A percentile compares a stretch with the other conserved stretches of the same genome.
Evolutionary conservation across 371 early-diverging fungal species (phyloP).

Genomic region (Mucor plumbeus): DNA sequence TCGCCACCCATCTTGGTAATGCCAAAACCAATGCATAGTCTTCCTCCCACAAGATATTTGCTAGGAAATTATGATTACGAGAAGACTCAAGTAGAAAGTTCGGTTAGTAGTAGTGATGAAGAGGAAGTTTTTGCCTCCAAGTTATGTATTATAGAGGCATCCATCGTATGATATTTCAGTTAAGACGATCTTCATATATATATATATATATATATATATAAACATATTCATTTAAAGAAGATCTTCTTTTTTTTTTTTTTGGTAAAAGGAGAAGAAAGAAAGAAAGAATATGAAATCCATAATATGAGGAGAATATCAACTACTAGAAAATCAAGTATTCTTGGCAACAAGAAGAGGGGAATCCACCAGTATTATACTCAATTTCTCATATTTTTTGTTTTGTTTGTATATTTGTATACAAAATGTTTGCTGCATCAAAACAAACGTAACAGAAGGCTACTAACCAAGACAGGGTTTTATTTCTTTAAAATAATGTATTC

Average conservation of each 20-base stretch:
- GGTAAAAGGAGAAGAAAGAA: background rate
- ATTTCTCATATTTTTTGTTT: background rate
- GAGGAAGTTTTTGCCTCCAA: background rate
- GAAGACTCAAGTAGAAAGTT: conserved; percentile 27
- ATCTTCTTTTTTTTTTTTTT: background rate
- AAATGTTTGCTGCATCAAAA: conserved; percentile 2
- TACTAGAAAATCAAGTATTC: conserved; percentile 1
- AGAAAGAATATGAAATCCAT: background rate
- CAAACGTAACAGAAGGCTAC: background rate
- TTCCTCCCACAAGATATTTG: conserved; percentile 23
- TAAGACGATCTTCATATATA: background rate
- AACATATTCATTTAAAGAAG: background rate
- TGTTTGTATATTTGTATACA: conserved; percentile 5
- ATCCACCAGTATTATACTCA: background rate
- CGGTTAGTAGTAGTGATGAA: background rate
- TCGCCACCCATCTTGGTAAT: conserved; percentile 24
- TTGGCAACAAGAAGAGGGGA: conserved; percentile 5
- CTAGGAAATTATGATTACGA: conserved; percentile 18
- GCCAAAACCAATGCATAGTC: conserved; percentile 27
- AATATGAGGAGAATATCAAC: background rate
- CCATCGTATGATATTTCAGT: background rate
- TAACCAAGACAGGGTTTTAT: background rate
- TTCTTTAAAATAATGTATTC: background rate
- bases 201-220: no score
- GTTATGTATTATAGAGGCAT: background rate